Evolutionary conservation across 495 filamentous ascomycete species (phyloP), one percentile per base, ranked within the genome.

Genomic region (Cercophora scortea): DNA sequence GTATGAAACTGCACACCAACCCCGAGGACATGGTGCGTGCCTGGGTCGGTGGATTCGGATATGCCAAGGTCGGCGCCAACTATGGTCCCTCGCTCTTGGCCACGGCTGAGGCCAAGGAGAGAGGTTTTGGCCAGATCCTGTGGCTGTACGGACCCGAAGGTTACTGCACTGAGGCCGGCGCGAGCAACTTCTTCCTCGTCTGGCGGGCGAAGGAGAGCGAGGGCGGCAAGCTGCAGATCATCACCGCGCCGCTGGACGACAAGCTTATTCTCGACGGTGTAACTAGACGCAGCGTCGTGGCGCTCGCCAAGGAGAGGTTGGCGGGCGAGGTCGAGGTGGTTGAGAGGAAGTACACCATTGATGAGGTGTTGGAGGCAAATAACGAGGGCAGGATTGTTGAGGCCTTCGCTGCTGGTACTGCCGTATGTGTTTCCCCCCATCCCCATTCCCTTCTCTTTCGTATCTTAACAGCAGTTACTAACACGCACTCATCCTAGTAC

Each of bases 1-100:
- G 86, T 25, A 73, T 95, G 72, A 84, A 79, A 59, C 82, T 96
- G 25, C 81, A 92, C 55, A 90, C 89, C 3, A 86, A 81, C 42
- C 70, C 74, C 39, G 83, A 89, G 45, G 84, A 93, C 63, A 85
- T 80, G 67, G 80, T 93, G 50, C 84, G 91, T 43, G 90, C 90
- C 13, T 96, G 90, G 90, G 90, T 90, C 32, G 90, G 90, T 39
- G 90, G 90, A 32, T 93, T 92, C 62, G 90, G 90, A 0, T 89
- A 83, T 57, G 89, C 89, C 45, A 95, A 96, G 71, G 81, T 96
- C 10, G 89, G 89, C 44, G 90, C 90, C 25, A 96, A 96, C 74
- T 95, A 96, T 65, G 90, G 89, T 0, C 90, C 90, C 7, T 81
- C 76, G 19, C 72, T 96, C 40, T 76, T 86, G 51, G 85, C 89